A percentile compares a stretch with the other conserved stretches of the same genome.
Evolutionary conservation across 179 eudicot species (phyloP).

Genomic region (Gypsophila paniculata): DNA sequence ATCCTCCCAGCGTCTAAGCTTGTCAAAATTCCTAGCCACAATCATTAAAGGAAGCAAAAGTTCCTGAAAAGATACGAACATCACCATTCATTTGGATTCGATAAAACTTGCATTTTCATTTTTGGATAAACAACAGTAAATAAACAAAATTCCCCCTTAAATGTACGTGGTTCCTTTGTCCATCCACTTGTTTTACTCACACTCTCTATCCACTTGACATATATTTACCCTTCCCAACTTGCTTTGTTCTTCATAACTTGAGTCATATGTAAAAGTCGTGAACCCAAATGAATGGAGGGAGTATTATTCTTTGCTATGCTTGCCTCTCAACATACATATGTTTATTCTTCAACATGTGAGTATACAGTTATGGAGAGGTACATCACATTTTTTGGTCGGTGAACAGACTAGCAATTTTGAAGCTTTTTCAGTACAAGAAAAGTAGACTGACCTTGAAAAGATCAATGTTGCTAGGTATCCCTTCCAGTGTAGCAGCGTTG

Average conservation of each 20-base stretch:
- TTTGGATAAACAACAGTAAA: neutral
- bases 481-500: slow-evolving; percentile 87
- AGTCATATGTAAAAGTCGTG: neutral
- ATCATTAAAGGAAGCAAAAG: slow-evolving; percentile 64
- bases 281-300: neutral
- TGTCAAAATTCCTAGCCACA: slow-evolving; percentile 49
- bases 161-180: too few relatives aligned
- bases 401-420: neutral
- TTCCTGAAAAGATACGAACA: slow-evolving; percentile 45
- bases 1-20: slow-evolving; percentile 82
- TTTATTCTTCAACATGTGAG: neutral
- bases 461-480: slow-evolving; percentile 90
- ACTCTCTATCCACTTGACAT: neutral
- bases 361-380: slow-evolving; percentile 9
- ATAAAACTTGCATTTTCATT: neutral
- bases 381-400: neutral
- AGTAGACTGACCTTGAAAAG: slow-evolving; percentile 70
- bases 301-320: neutral
- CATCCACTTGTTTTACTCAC: too few relatives aligned
- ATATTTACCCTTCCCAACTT: neutral
- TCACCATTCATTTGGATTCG: neutral
- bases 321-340: too few relatives aligned
- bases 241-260: neutral
- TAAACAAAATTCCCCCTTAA: too few relatives aligned
- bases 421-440: slow-evolving; percentile 6